phyloP scores from a whole-genome alignment of 2,329 filamentous ascomycete genomes.

The Pseudogymnoascus sp. region DNA sequence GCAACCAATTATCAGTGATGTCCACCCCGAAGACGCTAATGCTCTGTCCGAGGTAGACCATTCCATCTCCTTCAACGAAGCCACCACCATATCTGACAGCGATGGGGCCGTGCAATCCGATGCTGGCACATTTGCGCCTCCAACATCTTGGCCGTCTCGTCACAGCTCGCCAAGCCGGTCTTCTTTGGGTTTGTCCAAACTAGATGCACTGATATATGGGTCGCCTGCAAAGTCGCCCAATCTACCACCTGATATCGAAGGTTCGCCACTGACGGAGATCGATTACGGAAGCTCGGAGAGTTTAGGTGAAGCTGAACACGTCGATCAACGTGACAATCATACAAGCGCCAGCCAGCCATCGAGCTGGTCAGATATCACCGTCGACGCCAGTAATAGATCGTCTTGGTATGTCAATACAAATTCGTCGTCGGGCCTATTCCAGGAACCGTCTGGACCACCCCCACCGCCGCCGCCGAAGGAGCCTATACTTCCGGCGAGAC shows the following conservation, averaged over 20 bases:
- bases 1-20: neutral
- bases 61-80: neutral
- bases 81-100: neutral
- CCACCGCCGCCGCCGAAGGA: neutral
- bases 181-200: neutral
- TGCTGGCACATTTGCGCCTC: neutral
- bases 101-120: neutral
- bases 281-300: conserved; percentile 27
- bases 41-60: neutral
- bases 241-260: neutral
- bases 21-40: neutral
- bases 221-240: neutral
- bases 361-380: conserved; percentile 53
- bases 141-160: neutral
- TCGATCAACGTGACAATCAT: conserved; percentile 20
- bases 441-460: conserved; percentile 14
- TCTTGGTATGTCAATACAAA: conserved; percentile 26
- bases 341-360: conserved; percentile 49
- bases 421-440: conserved; percentile 21
- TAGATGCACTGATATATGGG: neutral
- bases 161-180: neutral
- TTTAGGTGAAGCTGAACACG: conserved; percentile 12
- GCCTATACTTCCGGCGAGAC: neutral
- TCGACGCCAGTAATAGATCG: conserved; percentile 42
- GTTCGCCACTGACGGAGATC: conserved; percentile 26